Evolutionary conservation across 1,284 basidiomycete species (phyloP), one percentile per base, ranked within the genome.

Genomic region (Ceratobasidium sp.): DNA sequence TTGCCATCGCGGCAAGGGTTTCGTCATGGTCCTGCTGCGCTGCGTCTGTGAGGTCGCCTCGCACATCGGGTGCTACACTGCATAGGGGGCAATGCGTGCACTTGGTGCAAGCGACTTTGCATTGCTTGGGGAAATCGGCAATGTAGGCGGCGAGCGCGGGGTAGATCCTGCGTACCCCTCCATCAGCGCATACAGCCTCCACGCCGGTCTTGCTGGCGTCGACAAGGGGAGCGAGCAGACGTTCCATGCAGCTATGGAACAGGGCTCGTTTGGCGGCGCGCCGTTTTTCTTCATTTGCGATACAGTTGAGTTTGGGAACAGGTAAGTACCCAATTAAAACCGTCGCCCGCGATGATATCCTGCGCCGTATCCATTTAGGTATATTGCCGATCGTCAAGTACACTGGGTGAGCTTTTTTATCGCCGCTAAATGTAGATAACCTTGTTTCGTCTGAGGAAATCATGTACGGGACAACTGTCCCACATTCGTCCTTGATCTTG

Each of bases 361-460:
- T 25, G 8, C 56, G 66, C 0, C 66, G 61, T 14, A 73, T n/a
- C 3, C 48, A 6, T 46, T 74, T 75, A 9, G 58, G 38, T 1
- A 75, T 67, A 44, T 76, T 76, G 3, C 73, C 73, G 25, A 76
- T 66, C 1, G 74, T 54, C 0, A 76, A 3, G 59, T 76, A 76
- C 0, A 76, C 72, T 0, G 75, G 74, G 30, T 73, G 70, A 0
- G 72, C 73, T 36, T 53, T 54, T 33, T 73, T 75, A 33, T 70
- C 49, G 4, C 75, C 74, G 30, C 72, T 59, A 51, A 75, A 73
- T 1, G 33, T 62, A 0, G 72, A 49, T 12, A 76, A 58, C n/a
- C 46, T 36, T 30, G 75, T 76, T n/a, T 73, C 59, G 40, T 76
- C 74, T 2, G 72, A 63, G 0, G 74, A 59, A n/a, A 74, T 16